Evolutionary conservation across 768 basidiomycete species (phyloP), one percentile per base, ranked within the genome.

Genomic region (Amanita subjunquillea): DNA sequence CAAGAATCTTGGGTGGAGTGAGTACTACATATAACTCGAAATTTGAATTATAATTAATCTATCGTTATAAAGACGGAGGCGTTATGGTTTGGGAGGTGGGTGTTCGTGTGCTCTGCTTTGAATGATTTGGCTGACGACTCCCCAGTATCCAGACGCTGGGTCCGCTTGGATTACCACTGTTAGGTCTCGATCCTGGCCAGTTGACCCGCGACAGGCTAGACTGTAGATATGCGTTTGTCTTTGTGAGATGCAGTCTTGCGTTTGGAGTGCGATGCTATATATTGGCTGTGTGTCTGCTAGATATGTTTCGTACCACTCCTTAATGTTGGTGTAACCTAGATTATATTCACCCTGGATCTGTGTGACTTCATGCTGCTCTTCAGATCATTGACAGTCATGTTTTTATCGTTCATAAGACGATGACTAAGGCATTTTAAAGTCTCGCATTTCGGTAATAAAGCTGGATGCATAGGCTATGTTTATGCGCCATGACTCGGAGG

Each of bases 1-100:
- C 0, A 71, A 75, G 55, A 56, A 49, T 6, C 50, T 70, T 45
- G 81, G 80, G 27, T 85, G 82, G 83, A 72, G 77, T 77, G 52
- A 57, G 79, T 67, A 23, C 20, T 17, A 4, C 4, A 5, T 1
- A n/a, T 41, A 22, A 23, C 3, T 41, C 22, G 4, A 23, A 9
- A 5, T 20, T 5, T 22, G 12, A n/a, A 8, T 42, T 4, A 17
- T 9, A 3, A 22, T 13, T 13, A 9, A 22, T 10, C 23, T 2
- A 7, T 40, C 39, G 22, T 23, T 23, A 10, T 23, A 4, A 8
- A 42, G 41, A 22, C 23, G 41, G 17, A 42, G 41, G 41, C 22
- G 41, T 22, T 42, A 42, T 42, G 41, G 41, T 42, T 22, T 42
- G 41, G 41, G 20, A 42, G 41, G 41, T 42, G 9, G 23, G 41